Conservation (phyloP, 1,284 basidiomycete species). For the Albatrellus sp. region DNA sequence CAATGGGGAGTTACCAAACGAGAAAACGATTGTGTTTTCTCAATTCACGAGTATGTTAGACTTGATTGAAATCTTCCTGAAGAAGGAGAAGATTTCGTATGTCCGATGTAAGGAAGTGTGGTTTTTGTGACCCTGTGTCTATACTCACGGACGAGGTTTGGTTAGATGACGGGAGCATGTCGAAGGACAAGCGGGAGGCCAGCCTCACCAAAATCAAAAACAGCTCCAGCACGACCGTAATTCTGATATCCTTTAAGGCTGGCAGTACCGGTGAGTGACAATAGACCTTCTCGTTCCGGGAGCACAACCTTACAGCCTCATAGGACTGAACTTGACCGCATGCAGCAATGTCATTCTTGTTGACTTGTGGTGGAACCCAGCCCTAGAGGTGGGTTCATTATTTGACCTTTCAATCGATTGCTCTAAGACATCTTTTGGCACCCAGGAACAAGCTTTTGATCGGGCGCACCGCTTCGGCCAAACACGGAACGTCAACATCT, state of each 20-base stretch:
- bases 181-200: constrained; percentile 61
- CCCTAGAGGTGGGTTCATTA: constrained; percentile 45
- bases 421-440: constrained; percentile 1
- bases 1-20: constrained; percentile 19
- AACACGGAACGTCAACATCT: constrained; percentile 78
- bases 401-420: constrained; percentile 1
- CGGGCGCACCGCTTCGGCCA: constrained; percentile 84
- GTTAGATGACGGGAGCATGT: constrained; percentile 82
- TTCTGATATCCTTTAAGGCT: constrained; percentile 94
- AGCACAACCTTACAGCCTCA: neutral
- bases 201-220: constrained; percentile 66
- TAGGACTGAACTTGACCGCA: constrained; percentile 84
- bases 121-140: neutral
- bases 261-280: constrained; percentile 64
- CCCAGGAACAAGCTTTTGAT: constrained; percentile 84
- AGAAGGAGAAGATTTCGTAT: constrained; percentile 50
- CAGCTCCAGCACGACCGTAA: constrained; percentile 49
- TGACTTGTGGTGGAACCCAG: constrained; percentile 95
- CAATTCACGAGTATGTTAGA: constrained; percentile 90
- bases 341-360: constrained; percentile 92
- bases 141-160: neutral
- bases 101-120: constrained; percentile 76
- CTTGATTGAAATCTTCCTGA: constrained; percentile 75
- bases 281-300: neutral
- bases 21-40: constrained; percentile 88